phyloP scores from a whole-genome alignment of 768 basidiomycete species.

The Hypsizygus marmoreus region DNA sequence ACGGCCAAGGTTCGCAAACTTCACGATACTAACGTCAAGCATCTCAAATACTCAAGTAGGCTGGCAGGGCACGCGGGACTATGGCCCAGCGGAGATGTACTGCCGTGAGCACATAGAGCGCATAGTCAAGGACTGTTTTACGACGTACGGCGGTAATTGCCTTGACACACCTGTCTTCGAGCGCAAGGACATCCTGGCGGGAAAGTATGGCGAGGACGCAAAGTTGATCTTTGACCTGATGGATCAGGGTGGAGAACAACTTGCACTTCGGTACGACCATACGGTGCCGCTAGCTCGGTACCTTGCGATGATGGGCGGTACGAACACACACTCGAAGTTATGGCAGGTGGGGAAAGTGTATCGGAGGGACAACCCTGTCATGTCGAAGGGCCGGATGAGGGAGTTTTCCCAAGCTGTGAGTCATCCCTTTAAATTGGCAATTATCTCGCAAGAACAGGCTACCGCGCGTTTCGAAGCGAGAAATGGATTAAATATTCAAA shows the following conservation, averaged over 20 bases:
- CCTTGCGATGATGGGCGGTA: constrained; percentile 94
- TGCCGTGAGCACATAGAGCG: constrained; percentile 89
- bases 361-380: constrained; percentile 92
- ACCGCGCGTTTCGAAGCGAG: not conserved
- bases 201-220: constrained; percentile 96
- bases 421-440: not conserved
- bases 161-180: constrained; percentile 99
- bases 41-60: constrained; percentile 18
- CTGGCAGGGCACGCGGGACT: constrained; percentile 89
- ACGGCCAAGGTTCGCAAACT: constrained; percentile 78
- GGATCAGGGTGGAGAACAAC: constrained; percentile 97
- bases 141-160: constrained; percentile 84
- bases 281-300: constrained; percentile 96
- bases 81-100: constrained; percentile 89
- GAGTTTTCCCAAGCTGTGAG: constrained; percentile 96
- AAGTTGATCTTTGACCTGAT: constrained; percentile 97
- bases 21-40: not conserved
- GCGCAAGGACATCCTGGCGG: constrained; percentile 92
- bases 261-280: constrained; percentile 93
- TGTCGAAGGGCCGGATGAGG: constrained; percentile 97
- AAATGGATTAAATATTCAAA: not conserved
- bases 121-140: constrained; percentile 85
- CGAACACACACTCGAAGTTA: constrained; percentile 71
- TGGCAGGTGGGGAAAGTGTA: constrained; percentile 99
- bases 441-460: not conserved